These are phyloP conservation scores for Spinellus fusiger DNA, from an alignment of 192 early-diverging fungal genomes.

Conservation along the genomic window DNA sequence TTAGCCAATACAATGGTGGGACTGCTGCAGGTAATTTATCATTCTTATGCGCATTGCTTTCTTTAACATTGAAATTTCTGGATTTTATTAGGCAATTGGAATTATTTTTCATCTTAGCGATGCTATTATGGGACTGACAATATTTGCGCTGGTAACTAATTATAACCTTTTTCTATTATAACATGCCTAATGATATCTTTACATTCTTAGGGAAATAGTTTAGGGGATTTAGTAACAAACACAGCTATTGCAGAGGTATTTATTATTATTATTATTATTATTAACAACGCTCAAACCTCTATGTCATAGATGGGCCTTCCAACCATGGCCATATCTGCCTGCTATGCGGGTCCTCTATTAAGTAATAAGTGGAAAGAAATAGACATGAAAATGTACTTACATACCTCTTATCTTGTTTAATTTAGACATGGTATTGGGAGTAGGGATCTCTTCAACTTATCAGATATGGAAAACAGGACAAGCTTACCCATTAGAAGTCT, in stretches of 20 bases:
- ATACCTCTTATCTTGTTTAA: background rate
- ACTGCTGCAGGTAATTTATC: conserved; percentile 50
- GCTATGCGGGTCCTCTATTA: conserved; percentile 87
- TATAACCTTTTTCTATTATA: background rate
- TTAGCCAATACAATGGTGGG: conserved; percentile 86
- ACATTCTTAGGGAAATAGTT: conserved; percentile 55
- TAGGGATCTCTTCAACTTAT: conserved; percentile 68
- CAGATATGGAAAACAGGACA: conserved; percentile 42
- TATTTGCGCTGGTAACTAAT: conserved; percentile 72
- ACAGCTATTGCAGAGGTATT: conserved; percentile 69
- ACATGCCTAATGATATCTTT: background rate
- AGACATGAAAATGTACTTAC: background rate
- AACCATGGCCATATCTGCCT: conserved; percentile 93
- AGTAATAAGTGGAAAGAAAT: conserved; percentile 39
- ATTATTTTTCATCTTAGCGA: conserved; percentile 69
- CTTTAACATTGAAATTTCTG: background rate
- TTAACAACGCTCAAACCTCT: background rate
- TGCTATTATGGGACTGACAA: conserved; percentile 72
- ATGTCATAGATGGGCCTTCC: conserved; percentile 73
- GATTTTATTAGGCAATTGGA: conserved; percentile 48
- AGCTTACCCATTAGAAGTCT: conserved; percentile 47
- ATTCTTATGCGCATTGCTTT: background rate
- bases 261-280: background rate
- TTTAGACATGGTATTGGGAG: conserved; percentile 71
- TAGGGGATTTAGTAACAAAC: conserved; percentile 90